These are phyloP conservation scores for Coemansia sp. DNA, from an alignment of 192 early-diverging fungal genomes.

Conservation along the genomic window DNA sequence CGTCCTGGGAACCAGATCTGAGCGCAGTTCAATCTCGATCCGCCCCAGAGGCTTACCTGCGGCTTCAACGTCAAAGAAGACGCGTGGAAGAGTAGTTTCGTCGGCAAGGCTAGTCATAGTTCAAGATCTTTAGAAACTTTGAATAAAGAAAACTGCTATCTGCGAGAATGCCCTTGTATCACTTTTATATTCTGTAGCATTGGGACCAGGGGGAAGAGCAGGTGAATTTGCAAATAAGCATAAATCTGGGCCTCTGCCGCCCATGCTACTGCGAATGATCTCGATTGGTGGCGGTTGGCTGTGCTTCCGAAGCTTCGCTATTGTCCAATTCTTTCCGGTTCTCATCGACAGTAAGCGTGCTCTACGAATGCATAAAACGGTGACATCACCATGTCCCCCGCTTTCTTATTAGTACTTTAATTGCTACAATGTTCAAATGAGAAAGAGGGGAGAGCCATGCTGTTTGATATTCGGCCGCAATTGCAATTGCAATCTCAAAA, in stretches of 20 bases:
- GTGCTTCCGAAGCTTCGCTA: too few relatives aligned
- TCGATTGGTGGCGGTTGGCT: background rate
- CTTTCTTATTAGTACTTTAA: background rate
- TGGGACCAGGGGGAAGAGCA: constrained; percentile 3
- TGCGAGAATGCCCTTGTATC: too few relatives aligned
- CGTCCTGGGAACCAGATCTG: constrained; percentile 86
- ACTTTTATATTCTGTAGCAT: background rate
- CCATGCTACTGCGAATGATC: constrained; percentile 2
- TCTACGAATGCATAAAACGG: too few relatives aligned
- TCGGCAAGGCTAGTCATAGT: constrained; percentile 23
- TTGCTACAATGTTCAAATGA: too few relatives aligned
- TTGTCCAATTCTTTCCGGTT: too few relatives aligned
- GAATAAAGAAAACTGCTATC: too few relatives aligned
- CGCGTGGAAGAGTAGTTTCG: constrained; percentile 36
- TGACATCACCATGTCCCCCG: constrained; percentile 1
- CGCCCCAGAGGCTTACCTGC: constrained; percentile 56
- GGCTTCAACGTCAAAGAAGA: constrained; percentile 50
- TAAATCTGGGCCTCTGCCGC: background rate
- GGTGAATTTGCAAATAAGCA: background rate
- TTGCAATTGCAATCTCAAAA: too few relatives aligned
- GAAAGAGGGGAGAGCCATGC: too few relatives aligned
- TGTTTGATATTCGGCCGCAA: too few relatives aligned
- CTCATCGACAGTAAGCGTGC: too few relatives aligned
- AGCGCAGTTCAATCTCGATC: constrained; percentile 56
- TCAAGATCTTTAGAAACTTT: too few relatives aligned